These are phyloP conservation scores for Tolypocladium nubicola DNA, from an alignment of 2,329 filamentous ascomycete genomes.

Conservation along the genomic window DNA sequence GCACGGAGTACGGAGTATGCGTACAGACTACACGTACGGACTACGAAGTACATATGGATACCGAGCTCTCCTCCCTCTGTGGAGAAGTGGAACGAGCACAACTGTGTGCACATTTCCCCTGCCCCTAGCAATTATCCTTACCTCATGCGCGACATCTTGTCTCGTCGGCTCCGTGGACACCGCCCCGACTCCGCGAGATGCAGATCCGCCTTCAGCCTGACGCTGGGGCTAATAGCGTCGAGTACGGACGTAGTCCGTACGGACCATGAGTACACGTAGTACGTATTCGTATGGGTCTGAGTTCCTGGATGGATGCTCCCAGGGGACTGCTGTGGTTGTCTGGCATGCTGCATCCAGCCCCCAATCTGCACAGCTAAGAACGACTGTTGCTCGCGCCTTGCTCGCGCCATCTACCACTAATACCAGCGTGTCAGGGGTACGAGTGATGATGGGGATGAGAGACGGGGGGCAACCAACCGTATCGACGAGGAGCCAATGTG, in stretches of 20 bases:
- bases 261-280: too few species aligned
- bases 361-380: background rate
- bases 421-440: background rate
- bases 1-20: background rate
- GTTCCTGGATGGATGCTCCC: background rate
- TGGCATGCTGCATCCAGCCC: background rate
- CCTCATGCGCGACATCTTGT: constrained; percentile 1
- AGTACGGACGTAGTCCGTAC: background rate
- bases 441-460: constrained; percentile 1
- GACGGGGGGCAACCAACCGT: constrained; percentile 2
- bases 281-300: background rate
- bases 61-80: background rate
- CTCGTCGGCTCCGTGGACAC: background rate
- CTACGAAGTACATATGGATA: background rate
- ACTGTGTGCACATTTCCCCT: background rate
- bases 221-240: background rate
- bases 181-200: background rate
- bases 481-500: constrained; percentile 1
- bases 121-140: background rate
- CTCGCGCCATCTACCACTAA: background rate
- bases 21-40: background rate
- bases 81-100: constrained; percentile 3
- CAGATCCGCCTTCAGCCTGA: constrained; percentile 1
- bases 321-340: background rate
- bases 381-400: background rate